These are phyloP conservation scores for Juncus effusus DNA, from an alignment of 176 grass and related monocot species.

Conservation along the genomic window DNA sequence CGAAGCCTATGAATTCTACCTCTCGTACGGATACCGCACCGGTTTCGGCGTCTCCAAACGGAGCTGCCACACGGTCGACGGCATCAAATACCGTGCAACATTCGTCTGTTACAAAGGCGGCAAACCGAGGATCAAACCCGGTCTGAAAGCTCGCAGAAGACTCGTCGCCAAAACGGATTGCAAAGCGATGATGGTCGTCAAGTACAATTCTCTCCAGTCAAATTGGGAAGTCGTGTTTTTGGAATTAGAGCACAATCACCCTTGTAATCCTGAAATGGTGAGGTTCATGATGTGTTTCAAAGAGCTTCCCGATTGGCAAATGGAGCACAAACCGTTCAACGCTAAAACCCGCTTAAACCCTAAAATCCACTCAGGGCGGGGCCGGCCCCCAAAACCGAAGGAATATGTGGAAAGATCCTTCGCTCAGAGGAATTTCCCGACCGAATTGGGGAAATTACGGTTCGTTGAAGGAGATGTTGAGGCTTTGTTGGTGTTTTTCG, in stretches of 20 bases:
- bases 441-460: conserved; percentile 17
- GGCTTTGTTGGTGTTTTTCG: conserved; percentile 48
- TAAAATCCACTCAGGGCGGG: conserved; percentile 21
- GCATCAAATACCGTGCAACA: conserved; percentile 69
- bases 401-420: conserved; percentile 24
- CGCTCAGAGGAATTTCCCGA: conserved; percentile 14
- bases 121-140: conserved; percentile 36
- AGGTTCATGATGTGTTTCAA: conserved; percentile 76
- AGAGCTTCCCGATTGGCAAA: conserved; percentile 55
- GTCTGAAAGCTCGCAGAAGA: conserved; percentile 34
- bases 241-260: conserved; percentile 75
- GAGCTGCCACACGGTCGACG: conserved; percentile 75
- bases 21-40: conserved; percentile 61
- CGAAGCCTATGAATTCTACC: conserved; percentile 81
- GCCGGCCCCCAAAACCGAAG: conserved; percentile 22
- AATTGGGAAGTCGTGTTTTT: conserved; percentile 76
- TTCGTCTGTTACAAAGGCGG: conserved; percentile 63
- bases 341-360: conserved; percentile 22
- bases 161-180: conserved; percentile 57
- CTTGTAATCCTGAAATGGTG: conserved; percentile 70
- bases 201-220: conserved; percentile 44
- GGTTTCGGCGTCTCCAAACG: conserved; percentile 62
- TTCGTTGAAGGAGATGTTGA: conserved; percentile 31
- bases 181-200: conserved; percentile 57
- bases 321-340: conserved; percentile 36